phyloP scores from a whole-genome alignment of 2,329 filamentous ascomycete genomes.

The Acrodontium crateriforme region DNA sequence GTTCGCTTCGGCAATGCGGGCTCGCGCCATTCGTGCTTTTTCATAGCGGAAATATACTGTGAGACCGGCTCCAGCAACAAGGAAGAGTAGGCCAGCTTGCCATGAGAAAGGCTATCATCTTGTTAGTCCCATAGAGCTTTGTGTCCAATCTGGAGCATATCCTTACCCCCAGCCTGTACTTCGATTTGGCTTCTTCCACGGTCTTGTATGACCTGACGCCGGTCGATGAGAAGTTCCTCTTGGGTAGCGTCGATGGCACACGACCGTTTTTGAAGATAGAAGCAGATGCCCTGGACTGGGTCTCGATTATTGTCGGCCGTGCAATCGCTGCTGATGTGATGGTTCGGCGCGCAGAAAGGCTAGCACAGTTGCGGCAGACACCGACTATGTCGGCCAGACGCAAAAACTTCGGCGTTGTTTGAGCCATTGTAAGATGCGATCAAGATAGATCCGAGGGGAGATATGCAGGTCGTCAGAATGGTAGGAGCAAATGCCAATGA shows the following conservation, averaged over 20 bases:
- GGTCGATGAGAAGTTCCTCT: constrained; percentile 13
- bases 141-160: neutral
- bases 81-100: constrained; percentile 77
- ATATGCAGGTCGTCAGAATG: no score
- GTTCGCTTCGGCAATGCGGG: constrained; percentile 76
- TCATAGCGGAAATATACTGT: constrained; percentile 88
- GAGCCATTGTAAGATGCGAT: constrained; percentile 9
- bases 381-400: constrained; percentile 8
- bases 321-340: constrained; percentile 9
- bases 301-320: no score
- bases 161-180: constrained; percentile 31
- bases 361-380: constrained; percentile 16
- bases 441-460: no score
- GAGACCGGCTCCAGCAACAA: constrained; percentile 61
- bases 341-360: constrained; percentile 7
- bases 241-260: constrained; percentile 1
- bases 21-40: constrained; percentile 79
- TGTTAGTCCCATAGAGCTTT: constrained; percentile 5
- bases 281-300: constrained; percentile 1
- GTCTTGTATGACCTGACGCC: constrained; percentile 23
- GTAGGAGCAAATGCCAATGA: no score
- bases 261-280: constrained; percentile 1
- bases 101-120: constrained; percentile 68
- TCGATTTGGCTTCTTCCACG: constrained; percentile 31
- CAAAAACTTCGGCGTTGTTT: constrained; percentile 5